Evolutionary conservation across 192 early-diverging fungal species (phyloP).

Genomic region (Podila verticillata): DNA sequence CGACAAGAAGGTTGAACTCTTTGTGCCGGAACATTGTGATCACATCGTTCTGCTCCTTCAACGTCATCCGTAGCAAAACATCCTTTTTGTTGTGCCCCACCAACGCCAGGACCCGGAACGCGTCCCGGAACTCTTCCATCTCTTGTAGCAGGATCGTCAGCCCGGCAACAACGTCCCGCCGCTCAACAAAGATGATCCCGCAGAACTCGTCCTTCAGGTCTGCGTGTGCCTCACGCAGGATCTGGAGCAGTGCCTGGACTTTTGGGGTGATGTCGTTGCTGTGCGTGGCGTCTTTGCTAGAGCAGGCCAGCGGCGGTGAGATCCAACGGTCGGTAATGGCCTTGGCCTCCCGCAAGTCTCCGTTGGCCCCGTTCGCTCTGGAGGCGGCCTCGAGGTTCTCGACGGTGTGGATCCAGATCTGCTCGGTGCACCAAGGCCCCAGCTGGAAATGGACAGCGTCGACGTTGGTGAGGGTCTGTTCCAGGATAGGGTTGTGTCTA

Average conservation of each 20-base stretch:
- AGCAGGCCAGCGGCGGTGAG: constrained; percentile 54
- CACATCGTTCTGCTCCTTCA: constrained; percentile 63
- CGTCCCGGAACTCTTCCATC: constrained; percentile 59
- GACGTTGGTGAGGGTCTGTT: constrained; percentile 53
- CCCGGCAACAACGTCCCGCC: constrained; percentile 71
- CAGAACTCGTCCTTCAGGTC: constrained; percentile 60
- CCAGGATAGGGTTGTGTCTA: constrained; percentile 42
- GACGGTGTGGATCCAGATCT: constrained; percentile 68
- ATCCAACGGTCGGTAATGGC: constrained; percentile 39
- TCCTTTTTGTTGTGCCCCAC: constrained; percentile 66
- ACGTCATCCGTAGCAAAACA: constrained; percentile 57
- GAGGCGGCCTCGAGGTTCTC: constrained; percentile 47
- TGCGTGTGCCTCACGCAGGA: not conserved
- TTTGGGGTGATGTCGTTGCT: constrained; percentile 71
- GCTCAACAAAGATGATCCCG: constrained; percentile 87
- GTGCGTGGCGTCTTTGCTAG: not conserved
- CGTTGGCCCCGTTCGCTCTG: constrained; percentile 26
- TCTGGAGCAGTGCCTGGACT: constrained; percentile 48
- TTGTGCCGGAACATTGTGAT: constrained; percentile 75
- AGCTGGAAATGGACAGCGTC: constrained; percentile 57
- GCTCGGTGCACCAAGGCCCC: constrained; percentile 84
- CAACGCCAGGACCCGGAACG: constrained; percentile 47
- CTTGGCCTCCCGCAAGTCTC: constrained; percentile 20
- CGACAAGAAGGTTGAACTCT: constrained; percentile 80
- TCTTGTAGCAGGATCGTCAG: constrained; percentile 62